Evolutionary conservation across 129 eudicot genomes (phyloP), one percentile per base, ranked within the genome.

Genomic region (Centaurea solstitialis): DNA sequence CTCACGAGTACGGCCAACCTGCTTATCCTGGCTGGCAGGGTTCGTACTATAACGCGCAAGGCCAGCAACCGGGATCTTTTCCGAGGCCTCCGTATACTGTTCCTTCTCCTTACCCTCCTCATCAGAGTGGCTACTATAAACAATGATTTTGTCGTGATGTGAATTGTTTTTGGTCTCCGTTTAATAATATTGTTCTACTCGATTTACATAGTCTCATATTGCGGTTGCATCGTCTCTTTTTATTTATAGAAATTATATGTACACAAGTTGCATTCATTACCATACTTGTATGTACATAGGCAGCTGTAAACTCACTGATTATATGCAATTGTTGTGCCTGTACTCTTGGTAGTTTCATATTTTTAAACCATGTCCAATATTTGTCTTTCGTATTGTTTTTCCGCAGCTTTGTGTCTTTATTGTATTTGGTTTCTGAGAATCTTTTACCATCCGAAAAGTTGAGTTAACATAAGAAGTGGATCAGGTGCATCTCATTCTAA

Each of bases 1-100:
- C 79, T 82, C 90, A 93, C 26, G 93, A 96, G 68, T 96, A 93
- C 10, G 99, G 99, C 12, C 99, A 96, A 53, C 98, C 98, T 73
- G 98, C 97, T 47, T 93, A 96, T 84, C 97, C 97, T 2, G 97
- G 98, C 17, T 96, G 99, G 99, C 93, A 82, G 72, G 99, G 96
- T 24, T 88, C 91, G n/a, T 93, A 96, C 87, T 93, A 96, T 64
- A 93, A 90, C 73, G 85, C 91, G 10, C 89, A 89, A 15, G 90
- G 87, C 40, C 98, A 91, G 79, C 98, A 96, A 79, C 89, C 93
- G 0, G 98, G 95, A 61, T 77, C 90, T 15, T 79, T 80, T 82
- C 95, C 99, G 4, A 89, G 95, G 68, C 98, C 98, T 35, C 98
- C 99, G 35, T 96, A 96, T 85, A 89, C 97, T 9, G 84, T 68